phyloP scores from a whole-genome alignment of 2,329 filamentous ascomycete genomes.

The Fusarium anthophilum region DNA sequence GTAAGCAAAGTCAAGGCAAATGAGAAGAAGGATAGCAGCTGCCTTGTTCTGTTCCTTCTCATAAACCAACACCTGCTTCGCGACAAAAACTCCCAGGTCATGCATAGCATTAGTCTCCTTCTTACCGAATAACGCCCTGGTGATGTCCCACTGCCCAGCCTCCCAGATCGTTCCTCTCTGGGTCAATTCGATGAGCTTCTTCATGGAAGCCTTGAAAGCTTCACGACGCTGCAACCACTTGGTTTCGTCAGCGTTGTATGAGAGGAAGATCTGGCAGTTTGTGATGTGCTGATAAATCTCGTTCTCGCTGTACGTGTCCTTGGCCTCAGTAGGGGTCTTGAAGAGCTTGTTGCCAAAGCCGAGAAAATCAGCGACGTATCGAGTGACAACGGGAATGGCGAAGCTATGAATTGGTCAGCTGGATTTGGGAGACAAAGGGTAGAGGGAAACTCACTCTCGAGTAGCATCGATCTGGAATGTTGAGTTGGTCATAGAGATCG shows the following conservation, averaged over 20 bases:
- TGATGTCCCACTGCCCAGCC: conserved; percentile 1
- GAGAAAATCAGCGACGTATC: conserved; percentile 36
- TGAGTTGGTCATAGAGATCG: background rate
- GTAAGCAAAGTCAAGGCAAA: conserved; percentile 6
- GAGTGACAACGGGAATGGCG: conserved; percentile 35
- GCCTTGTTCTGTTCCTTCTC: background rate
- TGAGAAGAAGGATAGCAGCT: background rate
- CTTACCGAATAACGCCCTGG: background rate
- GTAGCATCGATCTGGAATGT: conserved; percentile 30
- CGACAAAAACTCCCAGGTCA: background rate
- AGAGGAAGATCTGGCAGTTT: conserved; percentile 38
- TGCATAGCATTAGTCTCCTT: conserved; percentile 2
- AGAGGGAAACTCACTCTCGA: conserved; percentile 7
- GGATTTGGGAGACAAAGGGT: accelerated
- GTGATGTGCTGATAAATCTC: conserved; percentile 41
- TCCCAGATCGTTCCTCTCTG: conserved; percentile 25
- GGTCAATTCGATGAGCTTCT: conserved; percentile 13
- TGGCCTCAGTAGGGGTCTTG: background rate
- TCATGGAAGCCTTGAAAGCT: conserved; percentile 33
- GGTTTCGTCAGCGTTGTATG: conserved; percentile 38
- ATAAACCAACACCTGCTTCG: background rate
- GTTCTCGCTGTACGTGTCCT: conserved; percentile 25
- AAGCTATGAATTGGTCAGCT: conserved; percentile 1
- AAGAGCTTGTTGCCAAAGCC: conserved; percentile 29
- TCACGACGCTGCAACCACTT: conserved; percentile 34